Evolutionary conservation across 106 monocot species (phyloP).

Genomic region (Acanthochlamys bracteata): DNA sequence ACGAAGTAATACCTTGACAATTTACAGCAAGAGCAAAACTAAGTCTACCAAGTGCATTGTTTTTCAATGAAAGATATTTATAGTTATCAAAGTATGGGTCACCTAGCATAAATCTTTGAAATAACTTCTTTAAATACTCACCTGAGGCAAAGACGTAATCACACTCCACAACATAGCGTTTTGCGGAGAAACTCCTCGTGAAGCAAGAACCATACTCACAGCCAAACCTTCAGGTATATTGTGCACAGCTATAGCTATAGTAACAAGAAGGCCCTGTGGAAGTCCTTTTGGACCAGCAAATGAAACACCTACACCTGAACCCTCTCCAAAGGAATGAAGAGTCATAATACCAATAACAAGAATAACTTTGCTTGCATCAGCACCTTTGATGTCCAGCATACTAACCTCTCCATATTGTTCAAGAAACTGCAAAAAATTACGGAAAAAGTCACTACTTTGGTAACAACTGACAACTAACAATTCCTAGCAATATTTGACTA

Average conservation of each 20-base stretch:
- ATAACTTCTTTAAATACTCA: conserved; percentile 11
- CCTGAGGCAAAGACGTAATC: conserved; percentile 98
- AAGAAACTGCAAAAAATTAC: conserved; percentile 47
- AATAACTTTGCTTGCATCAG: conserved; percentile 90
- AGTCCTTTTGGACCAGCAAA: conserved; percentile 94
- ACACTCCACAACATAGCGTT: conserved; percentile 99
- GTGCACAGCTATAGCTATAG: conserved; percentile 92
- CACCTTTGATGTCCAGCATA: conserved; percentile 99
- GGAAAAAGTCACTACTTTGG: background rate
- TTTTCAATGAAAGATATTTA: too few relatives aligned
- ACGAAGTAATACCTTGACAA: too few relatives aligned
- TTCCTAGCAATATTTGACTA: background rate
- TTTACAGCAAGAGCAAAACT: too few relatives aligned
- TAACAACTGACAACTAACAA: too few relatives aligned
- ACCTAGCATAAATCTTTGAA: too few relatives aligned
- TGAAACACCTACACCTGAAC: conserved; percentile 96
- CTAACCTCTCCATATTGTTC: conserved; percentile 93
- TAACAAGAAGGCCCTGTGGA: conserved; percentile 86
- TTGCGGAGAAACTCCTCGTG: conserved; percentile 85
- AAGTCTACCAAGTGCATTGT: too few relatives aligned
- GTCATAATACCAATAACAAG: conserved; percentile 99
- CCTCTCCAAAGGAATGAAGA: conserved; percentile 98
- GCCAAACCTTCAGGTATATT: conserved; percentile 99
- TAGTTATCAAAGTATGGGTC: too few relatives aligned
- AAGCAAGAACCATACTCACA: conserved; percentile 96